These are phyloP conservation scores for Penicillium argentinense DNA, from an alignment of 495 filamentous ascomycete species.

Conservation along the genomic window DNA sequence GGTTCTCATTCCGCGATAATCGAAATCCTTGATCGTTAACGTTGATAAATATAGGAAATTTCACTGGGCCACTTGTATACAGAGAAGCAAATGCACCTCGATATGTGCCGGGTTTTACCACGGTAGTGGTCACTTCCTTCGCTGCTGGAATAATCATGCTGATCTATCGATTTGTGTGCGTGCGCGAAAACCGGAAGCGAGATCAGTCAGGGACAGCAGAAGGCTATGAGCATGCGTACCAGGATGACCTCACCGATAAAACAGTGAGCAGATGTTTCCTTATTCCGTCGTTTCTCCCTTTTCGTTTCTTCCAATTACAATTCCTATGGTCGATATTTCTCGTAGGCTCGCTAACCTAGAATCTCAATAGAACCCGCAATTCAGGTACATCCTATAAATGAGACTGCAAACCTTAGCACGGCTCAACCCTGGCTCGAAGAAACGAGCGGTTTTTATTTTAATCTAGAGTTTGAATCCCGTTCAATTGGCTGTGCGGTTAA, in stretches of 20 bases:
- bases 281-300: neutral
- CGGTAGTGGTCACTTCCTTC: conserved; percentile 37
- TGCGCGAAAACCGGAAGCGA: conserved; percentile 30
- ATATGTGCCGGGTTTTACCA: conserved; percentile 39
- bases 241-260: conserved; percentile 44
- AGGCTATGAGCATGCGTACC: conserved; percentile 42
- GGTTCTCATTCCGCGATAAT: neutral
- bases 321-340: no score
- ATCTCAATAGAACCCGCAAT: conserved; percentile 40
- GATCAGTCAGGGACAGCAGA: conserved; percentile 28
- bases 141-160: conserved; percentile 28
- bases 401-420: neutral
- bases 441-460: no score
- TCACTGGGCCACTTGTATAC: conserved; percentile 35
- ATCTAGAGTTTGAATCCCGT: no score
- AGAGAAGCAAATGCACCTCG: conserved; percentile 27
- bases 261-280: conserved; percentile 7
- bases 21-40: no score
- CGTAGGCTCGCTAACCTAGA: neutral
- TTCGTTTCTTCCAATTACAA: neutral
- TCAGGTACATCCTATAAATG: conserved; percentile 35
- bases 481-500: no score
- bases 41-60: conserved; percentile 21
- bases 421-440: no score
- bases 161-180: conserved; percentile 34